phyloP scores from a whole-genome alignment of 305 asterid genomes.

The Fraxinus greggii region DNA sequence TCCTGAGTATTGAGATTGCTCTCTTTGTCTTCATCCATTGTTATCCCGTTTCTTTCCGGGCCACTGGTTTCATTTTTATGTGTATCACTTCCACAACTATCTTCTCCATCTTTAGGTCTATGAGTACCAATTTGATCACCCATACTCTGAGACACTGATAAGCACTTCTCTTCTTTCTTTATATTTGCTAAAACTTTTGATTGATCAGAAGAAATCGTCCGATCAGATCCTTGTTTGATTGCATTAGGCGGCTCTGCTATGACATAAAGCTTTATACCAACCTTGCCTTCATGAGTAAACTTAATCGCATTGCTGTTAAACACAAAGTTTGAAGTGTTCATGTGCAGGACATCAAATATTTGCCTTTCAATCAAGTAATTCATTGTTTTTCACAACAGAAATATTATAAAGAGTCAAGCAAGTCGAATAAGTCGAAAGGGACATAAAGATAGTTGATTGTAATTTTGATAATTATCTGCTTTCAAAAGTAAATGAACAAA shows the following conservation, averaged over 20 bases:
- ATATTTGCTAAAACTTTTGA: constrained; percentile 22
- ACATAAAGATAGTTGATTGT: background rate
- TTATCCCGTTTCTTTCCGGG: constrained; percentile 24
- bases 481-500: background rate
- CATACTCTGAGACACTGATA: constrained; percentile 16
- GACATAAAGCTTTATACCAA: constrained; percentile 73
- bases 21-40: constrained; percentile 39
- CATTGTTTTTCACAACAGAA: background rate
- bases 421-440: background rate
- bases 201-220: constrained; percentile 33
- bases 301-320: constrained; percentile 76
- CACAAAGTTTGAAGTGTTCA: background rate
- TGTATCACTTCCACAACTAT: constrained; percentile 23
- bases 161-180: constrained; percentile 25
- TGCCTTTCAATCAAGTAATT: background rate
- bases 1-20: constrained; percentile 33
- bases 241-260: constrained; percentile 41
- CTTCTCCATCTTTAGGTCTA: constrained; percentile 22
- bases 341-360: background rate
- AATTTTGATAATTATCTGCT: background rate
- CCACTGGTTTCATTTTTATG: constrained; percentile 25
- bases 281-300: constrained; percentile 90
- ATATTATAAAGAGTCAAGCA: background rate
- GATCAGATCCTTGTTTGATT: constrained; percentile 35
- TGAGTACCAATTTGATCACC: constrained; percentile 23